Conservation (phyloP, 1,284 basidiomycete species). For the Heimioporus retisporus region DNA sequence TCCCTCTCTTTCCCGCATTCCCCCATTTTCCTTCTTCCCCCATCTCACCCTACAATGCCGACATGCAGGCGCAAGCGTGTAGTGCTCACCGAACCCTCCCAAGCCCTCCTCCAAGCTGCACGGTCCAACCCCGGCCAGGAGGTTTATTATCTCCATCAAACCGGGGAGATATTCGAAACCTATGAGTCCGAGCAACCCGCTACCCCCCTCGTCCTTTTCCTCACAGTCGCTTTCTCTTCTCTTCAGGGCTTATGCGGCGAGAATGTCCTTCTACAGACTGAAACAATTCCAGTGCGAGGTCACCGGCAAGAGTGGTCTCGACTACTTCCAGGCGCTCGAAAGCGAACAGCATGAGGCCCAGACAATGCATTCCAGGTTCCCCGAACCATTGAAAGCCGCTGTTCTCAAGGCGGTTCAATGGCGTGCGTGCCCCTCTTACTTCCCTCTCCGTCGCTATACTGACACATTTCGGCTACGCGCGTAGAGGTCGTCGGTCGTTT, state of each 20-base stretch:
- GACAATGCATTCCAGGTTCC: constrained; percentile 92
- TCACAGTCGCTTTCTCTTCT: constrained; percentile 33
- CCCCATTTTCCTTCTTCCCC: constrained; percentile 35
- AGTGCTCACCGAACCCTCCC: constrained; percentile 84
- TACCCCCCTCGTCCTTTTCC: constrained; percentile 26
- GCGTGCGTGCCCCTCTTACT: constrained; percentile 71
- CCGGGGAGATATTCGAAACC: constrained; percentile 95
- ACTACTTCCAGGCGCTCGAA: constrained; percentile 95
- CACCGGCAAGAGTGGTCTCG: constrained; percentile 92
- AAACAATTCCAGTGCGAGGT: constrained; percentile 97
- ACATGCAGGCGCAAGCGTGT: constrained; percentile 94
- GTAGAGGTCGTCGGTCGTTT: constrained; percentile 95
- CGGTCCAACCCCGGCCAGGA: constrained; percentile 74
- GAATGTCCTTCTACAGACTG: constrained; percentile 94
- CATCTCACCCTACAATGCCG: constrained; percentile 68
- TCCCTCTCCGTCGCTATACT: constrained; percentile 25
- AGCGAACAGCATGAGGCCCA: constrained; percentile 92
- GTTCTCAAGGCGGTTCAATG: constrained; percentile 96
- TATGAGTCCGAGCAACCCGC: constrained; percentile 78
- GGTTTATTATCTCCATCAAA: constrained; percentile 92
- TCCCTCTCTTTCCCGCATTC: constrained; percentile 48
- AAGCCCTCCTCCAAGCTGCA: constrained; percentile 70
- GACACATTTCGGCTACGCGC: constrained; percentile 28
- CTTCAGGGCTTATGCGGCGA: constrained; percentile 85
- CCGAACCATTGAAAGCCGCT: constrained; percentile 91